Evolutionary conservation across 805 yeast species (phyloP), one percentile per base, ranked within the genome.

Genomic region (Yamadazyma phyllophila): DNA sequence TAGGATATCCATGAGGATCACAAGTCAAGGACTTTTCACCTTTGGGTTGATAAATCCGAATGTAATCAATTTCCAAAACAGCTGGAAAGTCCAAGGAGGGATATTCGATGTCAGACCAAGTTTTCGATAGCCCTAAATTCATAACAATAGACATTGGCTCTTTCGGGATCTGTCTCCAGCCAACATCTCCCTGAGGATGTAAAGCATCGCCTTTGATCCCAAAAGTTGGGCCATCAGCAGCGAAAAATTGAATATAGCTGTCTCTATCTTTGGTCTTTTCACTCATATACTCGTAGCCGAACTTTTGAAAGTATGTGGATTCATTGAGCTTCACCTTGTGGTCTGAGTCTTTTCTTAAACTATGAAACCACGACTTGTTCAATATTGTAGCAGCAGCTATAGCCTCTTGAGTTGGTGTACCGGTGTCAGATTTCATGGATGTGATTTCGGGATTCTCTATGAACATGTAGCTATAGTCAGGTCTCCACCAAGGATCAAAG

Each of bases 401-500:
- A 4, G 75, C 72, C 50, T 71, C 69, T 49, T 70, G 74, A 41
- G 56, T 56, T 4, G 68, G 66, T 2, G 71, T 67, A 10, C 75
- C 75, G 3, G 65, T 61, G 40, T 67, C 65, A 5, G 65, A 47
- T 56, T 69, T 69, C 67, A 69, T 63, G 15, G 62, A 52, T 7
- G 74, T 69, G 11, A 62, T 48, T 16, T 59, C 56, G 20, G 35
- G 14, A 47, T 67, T 55, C 29, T 56, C 44, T 31, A 71, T 62
- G 20, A 53, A 44, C 44, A 70, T 53, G 39, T 59, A 68, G 38
- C 62, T 58, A 50, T 69, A 69, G 46, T 69, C 73, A 3, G 76
- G 74, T 46, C 62, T 54, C 57, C 66, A 68, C 74, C 75, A 69
- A 20, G 69, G 59, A 46, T 72, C 76, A 53, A 68, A 65, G 9